Percentiles rank a stretch among this genome's conserved stretches.
Conservation (phyloP, 1,139 yeast species). For the Hansenula lynferdii region DNA sequence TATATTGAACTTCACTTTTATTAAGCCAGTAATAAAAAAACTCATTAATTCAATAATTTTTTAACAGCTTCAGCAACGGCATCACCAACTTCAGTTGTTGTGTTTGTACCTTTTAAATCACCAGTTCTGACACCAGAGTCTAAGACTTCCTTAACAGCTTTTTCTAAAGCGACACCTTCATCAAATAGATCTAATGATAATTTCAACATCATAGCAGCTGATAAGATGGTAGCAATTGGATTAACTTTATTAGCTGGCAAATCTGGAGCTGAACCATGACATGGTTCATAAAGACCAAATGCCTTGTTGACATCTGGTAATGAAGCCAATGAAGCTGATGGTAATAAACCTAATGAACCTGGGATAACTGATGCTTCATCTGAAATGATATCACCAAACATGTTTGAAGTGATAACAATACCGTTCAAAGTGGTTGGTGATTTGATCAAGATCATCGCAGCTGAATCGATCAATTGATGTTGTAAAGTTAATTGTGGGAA, state of each 20-base stretch:
- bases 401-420: conserved; percentile 84
- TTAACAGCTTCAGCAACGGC: conserved; percentile 76
- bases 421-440: conserved; percentile 90
- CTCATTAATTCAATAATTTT: too few species aligned
- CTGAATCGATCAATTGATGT: conserved; percentile 96
- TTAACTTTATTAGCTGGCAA: conserved; percentile 82
- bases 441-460: conserved; percentile 95
- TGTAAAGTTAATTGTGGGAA: conserved; percentile 83
- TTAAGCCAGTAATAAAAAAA: too few species aligned
- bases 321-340: conserved; percentile 94
- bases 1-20: too few species aligned
- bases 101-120: conserved; percentile 76
- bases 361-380: conserved; percentile 98
- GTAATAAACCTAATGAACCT: conserved; percentile 91
- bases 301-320: conserved; percentile 92
- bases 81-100: conserved; percentile 90
- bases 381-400: conserved; percentile 97
- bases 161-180: conserved; percentile 87
- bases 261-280: conserved; percentile 99
- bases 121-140: conserved; percentile 87
- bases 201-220: conserved; percentile 96
- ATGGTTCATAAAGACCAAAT: conserved; percentile 95
- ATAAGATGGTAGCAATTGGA: conserved; percentile 91
- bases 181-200: conserved; percentile 74
- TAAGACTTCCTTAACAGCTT: conserved; percentile 78